A percentile compares a stretch with the other conserved stretches of the same genome.
These are phyloP conservation scores for Linum trigynum DNA, from an alignment of 345 rosid genomes.

Conservation along the genomic window DNA sequence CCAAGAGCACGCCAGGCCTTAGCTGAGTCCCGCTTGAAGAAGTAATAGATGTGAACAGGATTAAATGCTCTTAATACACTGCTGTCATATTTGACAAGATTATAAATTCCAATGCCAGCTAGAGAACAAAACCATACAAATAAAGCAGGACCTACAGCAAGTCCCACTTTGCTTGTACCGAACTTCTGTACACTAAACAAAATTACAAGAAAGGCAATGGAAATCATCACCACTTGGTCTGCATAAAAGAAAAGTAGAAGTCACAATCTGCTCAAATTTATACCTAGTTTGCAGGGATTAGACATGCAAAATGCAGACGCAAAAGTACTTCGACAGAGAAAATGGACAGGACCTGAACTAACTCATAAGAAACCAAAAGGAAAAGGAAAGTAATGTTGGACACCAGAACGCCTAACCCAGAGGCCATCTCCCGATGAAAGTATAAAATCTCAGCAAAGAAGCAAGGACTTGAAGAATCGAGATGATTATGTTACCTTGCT, in stretches of 20 bases:
- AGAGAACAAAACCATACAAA: constrained; percentile 95
- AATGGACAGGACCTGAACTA: background rate
- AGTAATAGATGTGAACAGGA: constrained; percentile 80
- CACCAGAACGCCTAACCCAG: background rate
- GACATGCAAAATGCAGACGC: no score
- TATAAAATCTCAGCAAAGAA: background rate
- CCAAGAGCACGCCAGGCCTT: constrained; percentile 96
- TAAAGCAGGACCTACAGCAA: constrained; percentile 87
- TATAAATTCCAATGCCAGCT: constrained; percentile 82
- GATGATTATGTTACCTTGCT: constrained; percentile 45
- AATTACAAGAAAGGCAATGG: constrained; percentile 80
- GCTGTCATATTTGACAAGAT: constrained; percentile 64
- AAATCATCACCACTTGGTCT: constrained; percentile 89
- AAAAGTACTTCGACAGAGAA: no score
- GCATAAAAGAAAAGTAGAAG: constrained; percentile 32
- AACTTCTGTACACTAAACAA: constrained; percentile 93
- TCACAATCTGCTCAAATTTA: constrained; percentile 18
- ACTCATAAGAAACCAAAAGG: background rate
- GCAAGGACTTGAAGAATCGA: background rate
- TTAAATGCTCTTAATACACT: constrained; percentile 82
- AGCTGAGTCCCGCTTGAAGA: constrained; percentile 74
- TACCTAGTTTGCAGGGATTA: constrained; percentile 5
- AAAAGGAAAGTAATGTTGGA: background rate
- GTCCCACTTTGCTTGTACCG: constrained; percentile 99
- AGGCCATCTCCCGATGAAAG: background rate